Evolutionary conservation across 2,329 filamentous ascomycete genomes (phyloP).

Genomic region (Ophiostoma sp.): DNA sequence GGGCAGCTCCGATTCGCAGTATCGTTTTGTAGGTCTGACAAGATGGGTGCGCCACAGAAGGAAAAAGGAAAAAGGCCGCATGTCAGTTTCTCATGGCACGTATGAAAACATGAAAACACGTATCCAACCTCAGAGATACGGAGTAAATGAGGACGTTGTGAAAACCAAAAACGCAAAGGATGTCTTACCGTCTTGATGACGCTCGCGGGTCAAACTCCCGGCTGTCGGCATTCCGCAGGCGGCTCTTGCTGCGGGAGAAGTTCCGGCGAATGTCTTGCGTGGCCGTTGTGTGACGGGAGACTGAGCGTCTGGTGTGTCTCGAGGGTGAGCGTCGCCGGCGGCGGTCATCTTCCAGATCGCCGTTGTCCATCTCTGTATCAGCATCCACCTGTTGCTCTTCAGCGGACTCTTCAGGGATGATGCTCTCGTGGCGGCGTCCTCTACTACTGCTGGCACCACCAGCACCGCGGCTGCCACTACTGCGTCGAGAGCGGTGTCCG

Average conservation of each 20-base stretch:
- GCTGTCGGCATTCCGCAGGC: constrained; percentile 20
- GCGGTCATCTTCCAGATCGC: constrained; percentile 23
- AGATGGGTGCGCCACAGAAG: not conserved
- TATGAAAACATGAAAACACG: not conserved
- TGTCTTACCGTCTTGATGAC: constrained; percentile 27
- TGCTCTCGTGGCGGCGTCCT: constrained; percentile 19
- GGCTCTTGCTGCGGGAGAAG: constrained; percentile 27
- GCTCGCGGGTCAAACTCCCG: constrained; percentile 26
- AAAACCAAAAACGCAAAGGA: not conserved
- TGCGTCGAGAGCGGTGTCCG: constrained; percentile 16
- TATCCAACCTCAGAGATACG: not conserved
- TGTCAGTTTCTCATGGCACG: constrained; percentile 10
- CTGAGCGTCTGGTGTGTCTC: constrained; percentile 31
- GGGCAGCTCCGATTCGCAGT: constrained; percentile 28
- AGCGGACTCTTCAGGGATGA: constrained; percentile 28
- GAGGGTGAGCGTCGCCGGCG: constrained; percentile 25
- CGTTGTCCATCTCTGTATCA: constrained; percentile 23
- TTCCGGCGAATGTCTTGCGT: constrained; percentile 23
- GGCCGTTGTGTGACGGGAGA: constrained; percentile 32
- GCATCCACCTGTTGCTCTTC: constrained; percentile 24
- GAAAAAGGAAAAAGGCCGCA: constrained; percentile 16
- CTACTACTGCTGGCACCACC: constrained; percentile 24
- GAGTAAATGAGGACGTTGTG: not conserved
- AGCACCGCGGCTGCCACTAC: constrained; percentile 24
- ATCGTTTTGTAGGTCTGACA: constrained; percentile 29